Evolutionary conservation across 768 basidiomycete genomes (phyloP).

Genomic region (Boletales sp.): DNA sequence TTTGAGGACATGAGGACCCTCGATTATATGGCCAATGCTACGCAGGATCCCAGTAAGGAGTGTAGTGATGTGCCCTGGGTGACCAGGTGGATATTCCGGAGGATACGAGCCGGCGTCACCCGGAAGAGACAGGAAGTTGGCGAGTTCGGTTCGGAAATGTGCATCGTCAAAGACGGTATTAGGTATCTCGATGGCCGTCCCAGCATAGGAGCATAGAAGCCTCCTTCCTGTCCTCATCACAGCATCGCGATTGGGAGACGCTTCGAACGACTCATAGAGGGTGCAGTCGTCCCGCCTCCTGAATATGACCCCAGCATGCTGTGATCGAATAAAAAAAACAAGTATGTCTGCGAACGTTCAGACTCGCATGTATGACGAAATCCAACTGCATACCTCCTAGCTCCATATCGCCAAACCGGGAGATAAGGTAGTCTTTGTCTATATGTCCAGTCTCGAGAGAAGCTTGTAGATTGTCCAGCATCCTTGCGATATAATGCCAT

Average conservation of each 20-base stretch:
- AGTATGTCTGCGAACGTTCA: conserved; percentile 28
- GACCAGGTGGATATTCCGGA: background rate
- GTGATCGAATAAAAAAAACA: conserved; percentile 30
- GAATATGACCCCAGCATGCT: conserved; percentile 25
- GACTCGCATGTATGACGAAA: too few relatives aligned
- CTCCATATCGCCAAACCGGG: background rate
- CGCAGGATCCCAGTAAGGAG: background rate
- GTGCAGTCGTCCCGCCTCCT: conserved; percentile 21
- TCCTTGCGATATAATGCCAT: conserved; percentile 3
- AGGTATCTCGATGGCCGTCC: conserved; percentile 34
- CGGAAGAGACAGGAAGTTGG: background rate
- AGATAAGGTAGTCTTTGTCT: background rate
- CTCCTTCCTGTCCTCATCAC: background rate
- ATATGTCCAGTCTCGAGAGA: background rate
- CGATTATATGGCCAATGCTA: background rate
- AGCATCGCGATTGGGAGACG: conserved; percentile 25
- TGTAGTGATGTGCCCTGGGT: background rate
- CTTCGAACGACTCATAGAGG: conserved; percentile 41
- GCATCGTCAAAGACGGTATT: conserved; percentile 2
- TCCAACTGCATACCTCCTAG: background rate
- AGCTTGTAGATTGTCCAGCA: conserved; percentile 3
- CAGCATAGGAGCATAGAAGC: conserved; percentile 34
- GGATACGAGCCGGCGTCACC: too few relatives aligned
- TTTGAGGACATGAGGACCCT: background rate
- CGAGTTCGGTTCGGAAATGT: background rate